Evolutionary conservation across 1,284 basidiomycete genomes (phyloP).

Genomic region (Rhodotorula sp.): DNA sequence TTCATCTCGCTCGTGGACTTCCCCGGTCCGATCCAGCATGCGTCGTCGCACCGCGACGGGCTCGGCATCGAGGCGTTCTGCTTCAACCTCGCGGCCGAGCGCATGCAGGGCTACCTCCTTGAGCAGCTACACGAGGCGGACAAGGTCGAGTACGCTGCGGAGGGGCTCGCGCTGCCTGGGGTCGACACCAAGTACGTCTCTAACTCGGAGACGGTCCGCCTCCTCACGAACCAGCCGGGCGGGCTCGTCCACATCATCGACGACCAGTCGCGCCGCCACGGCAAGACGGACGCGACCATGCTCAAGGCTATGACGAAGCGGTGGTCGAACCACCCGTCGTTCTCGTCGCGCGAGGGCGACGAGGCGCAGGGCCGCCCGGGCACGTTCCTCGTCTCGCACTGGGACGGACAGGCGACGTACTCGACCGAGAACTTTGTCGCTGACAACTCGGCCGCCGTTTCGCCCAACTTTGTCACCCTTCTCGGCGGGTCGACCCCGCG

Average conservation of each 20-base stretch:
- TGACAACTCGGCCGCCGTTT: slow-evolving; percentile 83
- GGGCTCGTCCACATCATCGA: slow-evolving; percentile 97
- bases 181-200: slow-evolving; percentile 74
- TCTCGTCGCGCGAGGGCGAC: slow-evolving; percentile 66
- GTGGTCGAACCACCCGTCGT: slow-evolving; percentile 89
- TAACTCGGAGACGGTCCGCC: slow-evolving; percentile 83
- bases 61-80: slow-evolving; percentile 96
- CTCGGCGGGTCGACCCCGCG: slow-evolving; percentile 62
- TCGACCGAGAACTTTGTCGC: slow-evolving; percentile 86
- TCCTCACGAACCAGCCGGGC: slow-evolving; percentile 83
- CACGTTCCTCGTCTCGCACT: slow-evolving; percentile 91
- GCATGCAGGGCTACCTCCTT: slow-evolving; percentile 80
- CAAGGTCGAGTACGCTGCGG: slow-evolving; percentile 70
- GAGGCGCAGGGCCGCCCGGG: slow-evolving; percentile 69
- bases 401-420: slow-evolving; percentile 86
- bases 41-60: slow-evolving; percentile 60
- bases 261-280: slow-evolving; percentile 82
- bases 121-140: slow-evolving; percentile 76
- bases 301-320: slow-evolving; percentile 90
- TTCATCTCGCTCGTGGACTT: slow-evolving; percentile 96
- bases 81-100: slow-evolving; percentile 93
- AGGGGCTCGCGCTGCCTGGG: slow-evolving; percentile 77
- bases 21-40: slow-evolving; percentile 77
- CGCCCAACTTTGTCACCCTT: slow-evolving; percentile 88
- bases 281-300: slow-evolving; percentile 93